Percentiles rank a stretch among this genome's conserved stretches.
Evolutionary conservation across 2,329 filamentous ascomycete species (phyloP).

Genomic region (Colletotrichum siamense): DNA sequence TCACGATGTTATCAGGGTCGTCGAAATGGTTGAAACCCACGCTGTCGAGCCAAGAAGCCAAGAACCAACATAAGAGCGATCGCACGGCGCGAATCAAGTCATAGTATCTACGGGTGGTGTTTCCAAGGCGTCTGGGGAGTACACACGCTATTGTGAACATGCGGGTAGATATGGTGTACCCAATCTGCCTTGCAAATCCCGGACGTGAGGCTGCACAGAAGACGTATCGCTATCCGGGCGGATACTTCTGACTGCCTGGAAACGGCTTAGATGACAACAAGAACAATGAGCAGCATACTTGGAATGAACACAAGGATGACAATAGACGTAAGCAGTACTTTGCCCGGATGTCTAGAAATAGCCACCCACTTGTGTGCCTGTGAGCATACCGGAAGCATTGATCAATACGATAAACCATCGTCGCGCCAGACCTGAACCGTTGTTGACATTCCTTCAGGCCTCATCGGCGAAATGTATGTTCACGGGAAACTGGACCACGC

Average conservation of each 20-base stretch:
- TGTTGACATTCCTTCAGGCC: fast-evolving
- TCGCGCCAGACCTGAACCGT: background rate
- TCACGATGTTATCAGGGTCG: no score
- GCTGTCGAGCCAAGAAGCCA: no score
- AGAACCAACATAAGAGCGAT: no score
- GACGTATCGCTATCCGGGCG: background rate
- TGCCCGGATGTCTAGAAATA: background rate
- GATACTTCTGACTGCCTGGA: background rate
- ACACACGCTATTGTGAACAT: background rate
- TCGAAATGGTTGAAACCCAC: no score
- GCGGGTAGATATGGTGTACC: no score
- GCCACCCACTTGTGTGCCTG: background rate
- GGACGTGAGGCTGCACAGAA: background rate
- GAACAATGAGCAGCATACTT: background rate
- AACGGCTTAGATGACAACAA: background rate
- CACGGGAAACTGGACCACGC: background rate
- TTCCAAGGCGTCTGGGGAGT: no score
- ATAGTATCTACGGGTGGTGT: fast-evolving
- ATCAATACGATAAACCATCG: no score
- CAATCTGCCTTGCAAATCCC: background rate
- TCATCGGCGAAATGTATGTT: background rate
- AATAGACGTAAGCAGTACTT: background rate
- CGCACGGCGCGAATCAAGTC: no score
- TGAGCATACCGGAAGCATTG: background rate
- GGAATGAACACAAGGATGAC: fast-evolving